Conservation (phyloP, 768 basidiomycete genomes). For the Lactarius sanguifluus region DNA sequence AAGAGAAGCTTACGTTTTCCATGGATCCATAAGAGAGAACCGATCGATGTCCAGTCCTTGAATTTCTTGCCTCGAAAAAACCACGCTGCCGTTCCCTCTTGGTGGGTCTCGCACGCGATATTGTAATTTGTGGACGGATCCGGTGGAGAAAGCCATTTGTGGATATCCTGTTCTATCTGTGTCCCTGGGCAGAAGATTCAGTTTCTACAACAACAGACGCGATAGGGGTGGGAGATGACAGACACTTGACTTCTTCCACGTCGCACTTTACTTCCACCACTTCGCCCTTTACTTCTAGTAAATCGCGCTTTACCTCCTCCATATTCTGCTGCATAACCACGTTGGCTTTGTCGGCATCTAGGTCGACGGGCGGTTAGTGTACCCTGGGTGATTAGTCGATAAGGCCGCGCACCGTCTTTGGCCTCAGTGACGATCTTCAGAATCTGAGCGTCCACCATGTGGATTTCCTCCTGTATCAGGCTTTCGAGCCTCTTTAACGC, state of each 20-base stretch:
- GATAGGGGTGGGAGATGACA: background rate
- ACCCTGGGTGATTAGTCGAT: background rate
- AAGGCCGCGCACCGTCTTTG: background rate
- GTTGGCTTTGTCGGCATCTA: background rate
- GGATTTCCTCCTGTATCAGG: background rate
- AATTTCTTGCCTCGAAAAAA: background rate
- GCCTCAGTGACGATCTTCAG: background rate
- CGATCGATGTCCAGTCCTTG: background rate
- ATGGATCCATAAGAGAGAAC: background rate
- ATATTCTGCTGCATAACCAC: background rate
- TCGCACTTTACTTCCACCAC: background rate
- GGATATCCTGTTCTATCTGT: background rate
- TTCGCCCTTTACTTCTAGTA: no score
- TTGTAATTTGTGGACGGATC: constrained; percentile 1
- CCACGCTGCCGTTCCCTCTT: background rate
- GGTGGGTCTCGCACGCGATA: background rate
- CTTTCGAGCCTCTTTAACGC: background rate
- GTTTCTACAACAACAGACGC: no score
- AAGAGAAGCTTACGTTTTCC: background rate
- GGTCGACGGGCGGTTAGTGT: background rate
- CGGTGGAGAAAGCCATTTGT: background rate
- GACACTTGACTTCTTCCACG: background rate
- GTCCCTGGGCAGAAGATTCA: background rate
- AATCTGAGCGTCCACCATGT: background rate
- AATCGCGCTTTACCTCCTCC: no score